A percentile compares a stretch with the other conserved stretches of the same genome.
Conservation (phyloP, 148 eudicot genomes). For the Oxyria digyna region DNA sequence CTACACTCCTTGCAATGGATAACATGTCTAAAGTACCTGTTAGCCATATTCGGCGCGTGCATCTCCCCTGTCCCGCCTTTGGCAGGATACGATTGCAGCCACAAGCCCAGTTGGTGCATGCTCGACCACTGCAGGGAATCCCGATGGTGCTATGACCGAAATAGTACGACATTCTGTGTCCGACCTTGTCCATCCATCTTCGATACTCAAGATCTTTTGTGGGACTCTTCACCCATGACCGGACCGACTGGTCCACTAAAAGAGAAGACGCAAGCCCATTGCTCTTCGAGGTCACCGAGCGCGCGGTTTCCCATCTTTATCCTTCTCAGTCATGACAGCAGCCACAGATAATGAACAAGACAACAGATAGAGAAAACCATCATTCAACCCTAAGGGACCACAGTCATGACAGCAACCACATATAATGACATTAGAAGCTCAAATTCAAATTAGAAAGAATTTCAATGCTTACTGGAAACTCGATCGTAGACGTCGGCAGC, state of each 20-base stretch:
- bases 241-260: too few relatives aligned
- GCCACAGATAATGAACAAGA: background rate
- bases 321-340: background rate
- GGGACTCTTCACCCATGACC: too few relatives aligned
- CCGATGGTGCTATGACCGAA: constrained; percentile 75
- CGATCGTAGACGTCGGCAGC: constrained; percentile 95
- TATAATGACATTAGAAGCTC: background rate
- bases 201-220: too few relatives aligned
- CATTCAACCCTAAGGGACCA: too few relatives aligned
- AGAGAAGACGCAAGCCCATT: too few relatives aligned
- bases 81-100: constrained; percentile 67
- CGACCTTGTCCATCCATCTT: constrained; percentile 98
- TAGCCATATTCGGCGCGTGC: constrained; percentile 70
- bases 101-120: constrained; percentile 91
- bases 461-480: constrained; percentile 55
- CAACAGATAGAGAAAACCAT: background rate
- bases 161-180: constrained; percentile 98
- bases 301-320: too few relatives aligned
- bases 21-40: constrained; percentile 76
- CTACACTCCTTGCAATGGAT: constrained; percentile 85
- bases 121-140: constrained; percentile 83
- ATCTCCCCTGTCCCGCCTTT: constrained; percentile 69
- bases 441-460: background rate
- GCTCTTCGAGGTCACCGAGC: too few relatives aligned
- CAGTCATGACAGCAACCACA: too few relatives aligned